Conservation (phyloP, 352 stramenopile genomes). For the Globisporangium alternatum region DNA sequence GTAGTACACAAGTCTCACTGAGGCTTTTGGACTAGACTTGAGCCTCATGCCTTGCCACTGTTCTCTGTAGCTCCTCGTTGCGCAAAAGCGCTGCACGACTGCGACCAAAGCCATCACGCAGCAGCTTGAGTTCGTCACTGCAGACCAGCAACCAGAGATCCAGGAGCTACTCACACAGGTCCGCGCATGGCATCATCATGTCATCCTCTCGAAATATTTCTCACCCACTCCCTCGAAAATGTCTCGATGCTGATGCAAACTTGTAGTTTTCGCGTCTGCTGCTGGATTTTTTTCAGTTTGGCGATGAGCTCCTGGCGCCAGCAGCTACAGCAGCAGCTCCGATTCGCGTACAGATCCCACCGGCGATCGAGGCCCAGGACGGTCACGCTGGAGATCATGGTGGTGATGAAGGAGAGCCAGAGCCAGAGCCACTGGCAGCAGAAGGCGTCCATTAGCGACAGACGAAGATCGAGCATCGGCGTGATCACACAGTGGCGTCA, state of each 20-base stretch:
- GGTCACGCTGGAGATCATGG: background rate
- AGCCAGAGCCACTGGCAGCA: slow-evolving; percentile 5
- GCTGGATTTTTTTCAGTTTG: slow-evolving; percentile 11
- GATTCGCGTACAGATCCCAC: background rate
- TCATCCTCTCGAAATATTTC: background rate
- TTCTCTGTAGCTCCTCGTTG: slow-evolving; percentile 6
- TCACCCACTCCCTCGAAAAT: slow-evolving; percentile 7
- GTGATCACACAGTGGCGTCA: background rate
- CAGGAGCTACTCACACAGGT: slow-evolving; percentile 26
- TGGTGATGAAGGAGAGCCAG: background rate
- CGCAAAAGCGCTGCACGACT: slow-evolving; percentile 9
- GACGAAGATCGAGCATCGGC: background rate
- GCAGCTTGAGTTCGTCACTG: slow-evolving; percentile 22
- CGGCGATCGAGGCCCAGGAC: background rate
- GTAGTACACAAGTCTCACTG: background rate
- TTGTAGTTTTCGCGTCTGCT: slow-evolving; percentile 16
- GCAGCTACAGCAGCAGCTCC: background rate
- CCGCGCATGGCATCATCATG: background rate
- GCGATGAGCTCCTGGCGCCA: slow-evolving; percentile 11
- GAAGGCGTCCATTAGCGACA: background rate
- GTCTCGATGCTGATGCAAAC: background rate
- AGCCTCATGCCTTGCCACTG: background rate
- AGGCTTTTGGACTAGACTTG: too few species aligned
- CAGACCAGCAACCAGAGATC: slow-evolving; percentile 26
- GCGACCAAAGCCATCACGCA: slow-evolving; percentile 19